Percentiles rank a stretch among this genome's conserved stretches.
Evolutionary conservation across 441 rosid genomes (phyloP).

Genomic region (Lepidium campestre): DNA sequence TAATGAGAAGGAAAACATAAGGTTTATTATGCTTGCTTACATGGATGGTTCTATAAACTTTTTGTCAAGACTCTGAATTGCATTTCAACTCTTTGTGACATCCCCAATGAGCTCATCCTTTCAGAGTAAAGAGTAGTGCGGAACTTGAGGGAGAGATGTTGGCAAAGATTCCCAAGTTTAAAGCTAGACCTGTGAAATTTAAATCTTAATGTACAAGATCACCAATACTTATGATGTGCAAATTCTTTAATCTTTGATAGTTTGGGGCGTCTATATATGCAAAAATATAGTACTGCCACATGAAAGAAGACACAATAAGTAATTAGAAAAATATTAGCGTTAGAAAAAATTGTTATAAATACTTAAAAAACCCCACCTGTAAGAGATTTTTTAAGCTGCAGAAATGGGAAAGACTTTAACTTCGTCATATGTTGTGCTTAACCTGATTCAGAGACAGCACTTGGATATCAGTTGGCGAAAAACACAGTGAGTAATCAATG

Average conservation of each 20-base stretch:
- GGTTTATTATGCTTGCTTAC: too few species aligned
- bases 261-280: slow-evolving; percentile 96
- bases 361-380: slow-evolving; percentile 49
- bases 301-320: neutral
- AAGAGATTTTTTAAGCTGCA: slow-evolving; percentile 92
- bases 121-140: slow-evolving; percentile 70
- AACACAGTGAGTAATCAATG: neutral
- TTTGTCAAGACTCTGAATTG: too few species aligned
- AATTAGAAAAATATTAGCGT: slow-evolving; percentile 6
- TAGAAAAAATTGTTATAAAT: neutral
- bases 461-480: neutral
- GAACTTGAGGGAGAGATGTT: slow-evolving; percentile 98
- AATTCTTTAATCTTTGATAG: slow-evolving; percentile 92
- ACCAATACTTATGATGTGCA: slow-evolving; percentile 90
- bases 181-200: slow-evolving; percentile 91
- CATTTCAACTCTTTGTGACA: slow-evolving; percentile 68
- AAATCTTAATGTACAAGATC: slow-evolving; percentile 80
- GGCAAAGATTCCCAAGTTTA: slow-evolving; percentile 92
- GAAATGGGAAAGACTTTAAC: slow-evolving; percentile 89
- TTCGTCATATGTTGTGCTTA: slow-evolving; percentile 79
- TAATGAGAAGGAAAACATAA: too few species aligned
- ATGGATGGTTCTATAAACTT: too few species aligned
- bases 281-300: slow-evolving; percentile 88
- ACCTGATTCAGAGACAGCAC: slow-evolving; percentile 38
- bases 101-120: slow-evolving; percentile 81